These are phyloP conservation scores for Epithele typhae DNA, from an alignment of 768 basidiomycete genomes.

Conservation along the genomic window DNA sequence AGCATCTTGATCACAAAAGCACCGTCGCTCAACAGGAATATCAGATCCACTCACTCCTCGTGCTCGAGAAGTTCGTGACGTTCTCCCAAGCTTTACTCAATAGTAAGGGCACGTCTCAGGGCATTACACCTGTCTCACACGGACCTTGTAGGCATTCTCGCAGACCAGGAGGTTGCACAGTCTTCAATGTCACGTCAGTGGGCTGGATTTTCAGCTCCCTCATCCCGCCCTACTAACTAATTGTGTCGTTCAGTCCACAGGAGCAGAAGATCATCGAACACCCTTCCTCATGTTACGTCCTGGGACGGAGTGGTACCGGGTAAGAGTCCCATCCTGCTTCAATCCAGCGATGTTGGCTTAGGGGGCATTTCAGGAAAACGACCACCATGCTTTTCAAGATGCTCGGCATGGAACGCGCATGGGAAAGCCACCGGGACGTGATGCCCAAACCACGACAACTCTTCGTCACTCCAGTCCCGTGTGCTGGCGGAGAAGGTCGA, in stretches of 20 bases:
- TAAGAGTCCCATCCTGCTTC: no score
- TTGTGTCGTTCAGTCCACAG: conserved; percentile 28
- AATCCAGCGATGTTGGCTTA: no score
- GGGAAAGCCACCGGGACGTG: conserved; percentile 32
- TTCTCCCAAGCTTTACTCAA: conserved; percentile 32
- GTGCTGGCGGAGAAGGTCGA: conserved; percentile 63
- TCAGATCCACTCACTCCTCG: conserved; percentile 58
- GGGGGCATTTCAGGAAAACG: conserved; percentile 73
- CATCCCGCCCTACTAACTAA: no score
- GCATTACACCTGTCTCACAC: no score
- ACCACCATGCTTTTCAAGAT: conserved; percentile 78
- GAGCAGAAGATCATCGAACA: conserved; percentile 62
- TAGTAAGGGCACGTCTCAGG: no score
- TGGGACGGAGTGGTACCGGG: conserved; percentile 70
- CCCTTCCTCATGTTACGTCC: conserved; percentile 54
- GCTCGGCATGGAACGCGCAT: conserved; percentile 58
- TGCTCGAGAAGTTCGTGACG: conserved; percentile 32
- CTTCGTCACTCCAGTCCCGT: conserved; percentile 68
- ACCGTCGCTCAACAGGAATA: no score
- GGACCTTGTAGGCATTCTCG: conserved; percentile 40
- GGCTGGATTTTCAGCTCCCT: not conserved
- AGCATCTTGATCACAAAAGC: no score
- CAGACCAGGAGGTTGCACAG: conserved; percentile 38
- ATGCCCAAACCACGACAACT: conserved; percentile 53
- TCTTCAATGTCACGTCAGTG: conserved; percentile 25